A percentile compares a stretch with the other conserved stretches of the same genome.
Evolutionary conservation across 495 filamentous ascomycete species (phyloP).

Genomic region (Ascobolus immersus): DNA sequence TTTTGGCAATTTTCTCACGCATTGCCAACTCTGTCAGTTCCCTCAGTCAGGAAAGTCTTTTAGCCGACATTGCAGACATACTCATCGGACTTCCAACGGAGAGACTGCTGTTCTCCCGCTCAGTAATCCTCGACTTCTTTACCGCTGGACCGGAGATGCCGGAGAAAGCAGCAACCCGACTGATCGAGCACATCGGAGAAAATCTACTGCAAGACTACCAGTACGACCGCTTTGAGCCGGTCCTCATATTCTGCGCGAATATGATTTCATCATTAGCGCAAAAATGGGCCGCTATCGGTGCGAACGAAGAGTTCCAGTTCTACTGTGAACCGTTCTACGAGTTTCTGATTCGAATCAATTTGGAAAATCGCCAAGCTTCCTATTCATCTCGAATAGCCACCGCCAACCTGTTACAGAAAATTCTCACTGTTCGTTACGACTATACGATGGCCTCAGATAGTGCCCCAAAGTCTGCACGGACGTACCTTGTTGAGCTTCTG

Average conservation of each 20-base stretch:
- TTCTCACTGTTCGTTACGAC: slow-evolving; percentile 37
- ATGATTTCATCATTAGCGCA: slow-evolving; percentile 37
- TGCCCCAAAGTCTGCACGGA: slow-evolving; percentile 36
- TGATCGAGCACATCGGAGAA: slow-evolving; percentile 31
- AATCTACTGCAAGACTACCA: slow-evolving; percentile 36
- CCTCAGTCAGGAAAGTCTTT: too few species aligned
- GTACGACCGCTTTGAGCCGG: slow-evolving; percentile 51
- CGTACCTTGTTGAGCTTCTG: slow-evolving; percentile 48
- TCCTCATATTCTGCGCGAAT: slow-evolving; percentile 40
- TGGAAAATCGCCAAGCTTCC: slow-evolving; percentile 40
- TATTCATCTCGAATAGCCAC: slow-evolving; percentile 38
- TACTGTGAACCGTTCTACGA: slow-evolving; percentile 50
- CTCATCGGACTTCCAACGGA: slow-evolving; percentile 8
- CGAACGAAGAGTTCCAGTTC: slow-evolving; percentile 29
- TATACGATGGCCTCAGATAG: slow-evolving; percentile 24
- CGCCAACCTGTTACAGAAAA: slow-evolving; percentile 35
- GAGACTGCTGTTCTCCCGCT: slow-evolving; percentile 10
- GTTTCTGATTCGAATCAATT: slow-evolving; percentile 40
- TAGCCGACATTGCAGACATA: too few species aligned
- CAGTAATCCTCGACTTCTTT: slow-evolving; percentile 16
- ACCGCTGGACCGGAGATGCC: slow-evolving; percentile 14
- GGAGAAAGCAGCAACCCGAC: slow-evolving; percentile 18
- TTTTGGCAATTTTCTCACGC: too few species aligned
- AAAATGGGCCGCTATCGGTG: slow-evolving; percentile 33
- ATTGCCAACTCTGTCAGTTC: too few species aligned